phyloP scores from a whole-genome alignment of 805 yeast species.

The Brettanomyces sp. region DNA sequence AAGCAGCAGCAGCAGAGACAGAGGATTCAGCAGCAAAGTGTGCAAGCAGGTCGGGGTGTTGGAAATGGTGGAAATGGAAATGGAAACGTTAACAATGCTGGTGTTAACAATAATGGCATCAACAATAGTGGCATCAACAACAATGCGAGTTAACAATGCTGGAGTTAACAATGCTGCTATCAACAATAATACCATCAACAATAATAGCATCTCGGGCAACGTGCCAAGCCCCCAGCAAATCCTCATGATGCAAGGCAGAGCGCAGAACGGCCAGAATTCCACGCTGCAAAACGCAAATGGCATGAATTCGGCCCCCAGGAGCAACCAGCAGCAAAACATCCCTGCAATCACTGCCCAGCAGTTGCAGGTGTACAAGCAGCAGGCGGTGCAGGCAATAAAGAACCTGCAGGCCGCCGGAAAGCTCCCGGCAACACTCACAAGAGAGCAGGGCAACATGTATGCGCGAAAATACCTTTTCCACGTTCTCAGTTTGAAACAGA shows the following conservation, averaged over 20 bases:
- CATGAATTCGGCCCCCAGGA: neutral
- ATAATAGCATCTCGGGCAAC: neutral
- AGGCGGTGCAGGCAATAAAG: constrained; percentile 26
- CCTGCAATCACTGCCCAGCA: constrained; percentile 14
- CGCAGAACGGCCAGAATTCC: constrained; percentile 1
- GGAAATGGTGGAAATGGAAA: too few species aligned
- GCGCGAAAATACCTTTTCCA: constrained; percentile 25
- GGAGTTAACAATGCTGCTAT: too few species aligned
- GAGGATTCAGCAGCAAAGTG: constrained; percentile 28
- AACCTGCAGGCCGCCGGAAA: constrained; percentile 26
- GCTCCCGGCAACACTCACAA: constrained; percentile 22
- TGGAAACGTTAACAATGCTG: too few species aligned
- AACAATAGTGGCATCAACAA: constrained; percentile 11
- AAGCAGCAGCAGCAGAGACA: constrained; percentile 12
- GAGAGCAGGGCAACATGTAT: constrained; percentile 26
- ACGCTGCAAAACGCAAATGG: neutral
- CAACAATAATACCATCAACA: too few species aligned
- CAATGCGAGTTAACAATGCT: neutral
- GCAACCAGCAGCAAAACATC: neutral
- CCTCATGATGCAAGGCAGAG: constrained; percentile 19
- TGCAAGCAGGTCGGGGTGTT: constrained; percentile 16
- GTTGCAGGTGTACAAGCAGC: constrained; percentile 23
- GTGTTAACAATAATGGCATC: constrained; percentile 12
- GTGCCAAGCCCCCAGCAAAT: constrained; percentile 25
- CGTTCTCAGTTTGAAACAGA: constrained; percentile 10